Base-by-base conservation (phyloP, 1,139 yeast species). In the Blastobotrys buckinghamii region DNA sequence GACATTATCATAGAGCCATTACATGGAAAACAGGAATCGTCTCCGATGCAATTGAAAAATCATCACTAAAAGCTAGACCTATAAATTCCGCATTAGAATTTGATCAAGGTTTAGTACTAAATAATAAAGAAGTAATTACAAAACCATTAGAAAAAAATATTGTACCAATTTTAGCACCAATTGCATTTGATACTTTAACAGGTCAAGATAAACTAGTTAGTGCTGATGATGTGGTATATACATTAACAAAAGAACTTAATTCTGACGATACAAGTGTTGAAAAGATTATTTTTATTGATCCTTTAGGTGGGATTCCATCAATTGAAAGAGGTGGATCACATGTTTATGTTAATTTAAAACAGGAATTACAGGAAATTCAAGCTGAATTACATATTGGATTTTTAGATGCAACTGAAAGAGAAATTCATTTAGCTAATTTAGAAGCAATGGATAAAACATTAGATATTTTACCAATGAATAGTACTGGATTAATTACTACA, bases 301-400 rank as follows among this genome's bases (percentile, higher is more conserved):
- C 82, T 0, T 64, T 77, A 13, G 98, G 98, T 1, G 98, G 98
- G 0, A 83, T 88, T 10, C 97, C 97, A 0, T 84, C 95, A 0
- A 72, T 81, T 32, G 96, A 89, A 61, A 40, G 48, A 10, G 56
- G 58, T 2, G 81, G 92, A 3, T 79, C 96, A 22, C 98, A 92
- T 67, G 95, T 92, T 0, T 84, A 84, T 53, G 82, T 92, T 53
- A 92, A 92, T 61, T 68, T 92, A 42, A 77, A 82, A 7, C 97
- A 92, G 64, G 98, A 92, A 60, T 83, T 77, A 58, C 73, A 79
- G 1, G 83, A 77, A 48, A 79, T 90, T 29, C 67, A 73, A 4
- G 72, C 82, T 1, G 95, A 87, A 59, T 66, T 85, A 17, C 71
- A 69, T 50, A 39, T 45, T 20, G 42, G 42, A 6, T 76, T 52